Conservation (phyloP, 441 rosid genomes). For the Populus tomentosa region DNA sequence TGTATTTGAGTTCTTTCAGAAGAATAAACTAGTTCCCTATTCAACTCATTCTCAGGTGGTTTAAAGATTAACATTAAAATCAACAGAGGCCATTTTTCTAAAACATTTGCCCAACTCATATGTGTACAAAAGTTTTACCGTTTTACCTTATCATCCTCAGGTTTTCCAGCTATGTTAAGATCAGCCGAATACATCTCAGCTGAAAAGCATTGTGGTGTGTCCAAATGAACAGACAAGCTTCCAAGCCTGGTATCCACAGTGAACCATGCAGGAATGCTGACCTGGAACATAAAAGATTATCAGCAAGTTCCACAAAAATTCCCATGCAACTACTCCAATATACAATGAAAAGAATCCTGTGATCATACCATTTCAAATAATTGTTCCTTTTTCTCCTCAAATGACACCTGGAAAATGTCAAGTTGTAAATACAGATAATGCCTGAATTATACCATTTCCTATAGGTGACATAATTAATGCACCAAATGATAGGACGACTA, state of each 20-base stretch:
- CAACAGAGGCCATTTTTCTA: neutral
- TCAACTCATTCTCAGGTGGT: neutral
- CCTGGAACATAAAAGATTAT: slow-evolving; percentile 43
- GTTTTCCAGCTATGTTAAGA: slow-evolving; percentile 86
- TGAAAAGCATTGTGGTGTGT: slow-evolving; percentile 97
- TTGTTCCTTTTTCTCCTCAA: slow-evolving; percentile 90
- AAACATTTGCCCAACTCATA: neutral
- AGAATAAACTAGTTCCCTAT: neutral
- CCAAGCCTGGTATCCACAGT: slow-evolving; percentile 97
- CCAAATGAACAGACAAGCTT: slow-evolving; percentile 94
- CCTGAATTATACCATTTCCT: neutral
- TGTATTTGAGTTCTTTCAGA: neutral
- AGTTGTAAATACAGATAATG: slow-evolving; percentile 3
- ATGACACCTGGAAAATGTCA: slow-evolving; percentile 57
- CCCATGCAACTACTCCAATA: neutral
- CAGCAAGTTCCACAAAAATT: slow-evolving; percentile 13
- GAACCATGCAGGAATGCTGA: slow-evolving; percentile 99
- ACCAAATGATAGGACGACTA: neutral
- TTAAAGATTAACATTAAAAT: neutral
- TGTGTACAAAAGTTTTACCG: neutral
- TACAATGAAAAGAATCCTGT: slow-evolving; percentile 1
- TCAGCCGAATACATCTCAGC: slow-evolving; percentile 99
- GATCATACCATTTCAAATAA: slow-evolving; percentile 82
- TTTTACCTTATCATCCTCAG: slow-evolving; percentile 98
- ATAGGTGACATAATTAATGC: neutral